A percentile compares a stretch with the other conserved stretches of the same genome.
Evolutionary conservation across 2,329 filamentous ascomycete species (phyloP).

Genomic region (Colletotrichum liriopes): DNA sequence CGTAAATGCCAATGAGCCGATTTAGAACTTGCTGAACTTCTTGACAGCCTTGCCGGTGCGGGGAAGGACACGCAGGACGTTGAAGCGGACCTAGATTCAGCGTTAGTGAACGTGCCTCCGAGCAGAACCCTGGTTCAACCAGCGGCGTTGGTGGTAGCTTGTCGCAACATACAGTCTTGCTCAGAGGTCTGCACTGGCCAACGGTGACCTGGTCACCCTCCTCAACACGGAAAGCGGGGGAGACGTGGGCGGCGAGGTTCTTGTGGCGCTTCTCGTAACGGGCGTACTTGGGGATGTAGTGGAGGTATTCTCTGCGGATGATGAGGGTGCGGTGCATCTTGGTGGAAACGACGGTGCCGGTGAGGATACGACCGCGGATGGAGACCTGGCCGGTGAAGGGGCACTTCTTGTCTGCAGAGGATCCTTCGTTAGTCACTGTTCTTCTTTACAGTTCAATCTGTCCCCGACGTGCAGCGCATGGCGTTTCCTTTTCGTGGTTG

Average conservation of each 20-base stretch:
- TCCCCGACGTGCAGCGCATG: neutral
- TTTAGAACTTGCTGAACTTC: constrained; percentile 99
- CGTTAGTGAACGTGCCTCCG: constrained; percentile 31
- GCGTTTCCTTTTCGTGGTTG: neutral
- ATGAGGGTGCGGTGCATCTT: constrained; percentile 99
- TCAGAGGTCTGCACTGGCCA: constrained; percentile 98
- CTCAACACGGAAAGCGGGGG: constrained; percentile 99
- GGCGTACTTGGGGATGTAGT: constrained; percentile 99
- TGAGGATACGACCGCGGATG: constrained; percentile 99
- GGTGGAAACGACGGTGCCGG: constrained; percentile 98
- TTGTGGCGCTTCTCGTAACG: constrained; percentile 99
- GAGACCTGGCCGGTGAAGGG: constrained; percentile 99
- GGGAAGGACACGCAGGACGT: constrained; percentile 98
- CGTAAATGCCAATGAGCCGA: constrained; percentile 68
- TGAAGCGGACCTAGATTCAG: constrained; percentile 88
- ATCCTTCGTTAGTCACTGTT: constrained; percentile 34
- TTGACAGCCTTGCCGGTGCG: constrained; percentile 98
- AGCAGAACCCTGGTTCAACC: neutral
- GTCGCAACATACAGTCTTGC: constrained; percentile 91
- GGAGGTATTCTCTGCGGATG: constrained; percentile 99
- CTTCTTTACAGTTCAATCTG: neutral
- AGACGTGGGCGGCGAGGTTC: constrained; percentile 99
- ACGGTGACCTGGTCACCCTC: constrained; percentile 99
- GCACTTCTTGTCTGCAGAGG: constrained; percentile 96
- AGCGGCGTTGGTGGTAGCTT: neutral